Percentiles rank a stretch among this genome's conserved stretches.
Evolutionary conservation across 2,329 filamentous ascomycete species (phyloP).

Genomic region (Alternaria conjuncta): DNA sequence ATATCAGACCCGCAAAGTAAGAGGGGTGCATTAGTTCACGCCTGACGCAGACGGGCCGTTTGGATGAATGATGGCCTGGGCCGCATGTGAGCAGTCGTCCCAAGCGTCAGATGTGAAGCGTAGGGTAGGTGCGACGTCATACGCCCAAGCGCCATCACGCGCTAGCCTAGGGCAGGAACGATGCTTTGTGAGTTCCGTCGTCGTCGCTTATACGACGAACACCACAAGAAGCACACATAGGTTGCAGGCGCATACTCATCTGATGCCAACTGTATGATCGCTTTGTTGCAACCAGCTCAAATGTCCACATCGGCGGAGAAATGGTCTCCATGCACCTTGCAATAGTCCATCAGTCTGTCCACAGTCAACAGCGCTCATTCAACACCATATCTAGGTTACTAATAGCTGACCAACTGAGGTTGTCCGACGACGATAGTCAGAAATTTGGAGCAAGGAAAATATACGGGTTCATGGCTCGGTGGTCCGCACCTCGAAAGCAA

Average conservation of each 20-base stretch:
- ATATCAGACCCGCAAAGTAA: slow-evolving; percentile 7
- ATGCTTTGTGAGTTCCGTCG: not conserved
- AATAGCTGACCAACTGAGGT: not conserved
- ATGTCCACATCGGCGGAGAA: not conserved
- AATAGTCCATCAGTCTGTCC: not conserved
- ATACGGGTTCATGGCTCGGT: not conserved
- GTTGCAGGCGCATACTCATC: not conserved
- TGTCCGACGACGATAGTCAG: too few relatives aligned
- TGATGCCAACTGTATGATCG: not conserved
- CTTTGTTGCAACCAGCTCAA: not conserved
- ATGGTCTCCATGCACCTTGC: not conserved
- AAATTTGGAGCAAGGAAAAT: not conserved
- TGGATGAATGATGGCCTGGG: slow-evolving; percentile 15
- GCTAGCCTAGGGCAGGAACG: not conserved
- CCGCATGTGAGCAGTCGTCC: slow-evolving; percentile 22
- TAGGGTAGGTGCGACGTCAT: slow-evolving; percentile 14
- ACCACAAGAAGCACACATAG: not conserved
- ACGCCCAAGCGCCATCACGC: slow-evolving; percentile 5
- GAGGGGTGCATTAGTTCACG: slow-evolving; percentile 29
- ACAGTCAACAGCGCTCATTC: too few relatives aligned
- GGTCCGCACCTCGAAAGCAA: not conserved
- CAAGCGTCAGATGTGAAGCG: slow-evolving; percentile 15
- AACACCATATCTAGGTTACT: not conserved
- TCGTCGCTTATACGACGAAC: not conserved
- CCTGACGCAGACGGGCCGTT: slow-evolving; percentile 27